Percentiles rank a stretch among this genome's conserved stretches.
These are phyloP conservation scores for Anisogramma anomala DNA, from an alignment of 2,329 filamentous ascomycete genomes.

Conservation along the genomic window DNA sequence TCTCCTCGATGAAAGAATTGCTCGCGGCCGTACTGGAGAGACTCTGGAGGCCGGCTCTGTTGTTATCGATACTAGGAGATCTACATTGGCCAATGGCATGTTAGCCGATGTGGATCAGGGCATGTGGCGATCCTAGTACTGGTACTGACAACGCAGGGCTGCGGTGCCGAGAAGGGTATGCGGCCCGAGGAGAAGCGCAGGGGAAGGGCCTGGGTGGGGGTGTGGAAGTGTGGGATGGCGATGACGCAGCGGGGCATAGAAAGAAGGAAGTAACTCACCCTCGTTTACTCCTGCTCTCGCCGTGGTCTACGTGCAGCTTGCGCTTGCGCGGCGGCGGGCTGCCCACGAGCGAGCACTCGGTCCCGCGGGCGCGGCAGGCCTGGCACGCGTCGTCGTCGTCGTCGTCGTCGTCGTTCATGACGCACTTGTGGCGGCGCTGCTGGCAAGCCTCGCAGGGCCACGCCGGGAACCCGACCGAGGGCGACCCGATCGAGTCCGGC, in stretches of 20 bases:
- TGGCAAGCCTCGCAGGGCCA: conserved; percentile 64
- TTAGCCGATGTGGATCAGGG: conserved; percentile 26
- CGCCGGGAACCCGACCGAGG: conserved; percentile 29
- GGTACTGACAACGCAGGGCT: background rate
- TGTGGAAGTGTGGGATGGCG: background rate
- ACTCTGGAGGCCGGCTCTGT: conserved; percentile 42
- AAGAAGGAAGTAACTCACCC: conserved; percentile 41
- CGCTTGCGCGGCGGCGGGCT: conserved; percentile 71
- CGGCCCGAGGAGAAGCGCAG: conserved; percentile 1
- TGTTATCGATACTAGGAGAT: conserved; percentile 45
- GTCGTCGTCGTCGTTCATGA: conserved; percentile 59
- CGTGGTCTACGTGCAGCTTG: conserved; percentile 57
- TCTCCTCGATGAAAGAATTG: conserved; percentile 55
- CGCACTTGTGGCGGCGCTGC: conserved; percentile 62
- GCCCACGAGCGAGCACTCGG: conserved; percentile 67
- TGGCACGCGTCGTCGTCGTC: conserved; percentile 63
- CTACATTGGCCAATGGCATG: conserved; percentile 39
- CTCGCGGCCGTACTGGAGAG: conserved; percentile 51
- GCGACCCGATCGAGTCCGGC: conserved; percentile 32
- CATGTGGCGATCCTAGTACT: conserved; percentile 6
- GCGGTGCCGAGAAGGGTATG: too few species aligned
- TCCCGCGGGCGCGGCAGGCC: conserved; percentile 64
- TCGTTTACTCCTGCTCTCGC: conserved; percentile 53
- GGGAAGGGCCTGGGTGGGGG: background rate
- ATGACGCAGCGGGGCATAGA: background rate